Base-by-base conservation (phyloP, 768 basidiomycete genomes). In the Rhizopogon vesiculosus region DNA sequence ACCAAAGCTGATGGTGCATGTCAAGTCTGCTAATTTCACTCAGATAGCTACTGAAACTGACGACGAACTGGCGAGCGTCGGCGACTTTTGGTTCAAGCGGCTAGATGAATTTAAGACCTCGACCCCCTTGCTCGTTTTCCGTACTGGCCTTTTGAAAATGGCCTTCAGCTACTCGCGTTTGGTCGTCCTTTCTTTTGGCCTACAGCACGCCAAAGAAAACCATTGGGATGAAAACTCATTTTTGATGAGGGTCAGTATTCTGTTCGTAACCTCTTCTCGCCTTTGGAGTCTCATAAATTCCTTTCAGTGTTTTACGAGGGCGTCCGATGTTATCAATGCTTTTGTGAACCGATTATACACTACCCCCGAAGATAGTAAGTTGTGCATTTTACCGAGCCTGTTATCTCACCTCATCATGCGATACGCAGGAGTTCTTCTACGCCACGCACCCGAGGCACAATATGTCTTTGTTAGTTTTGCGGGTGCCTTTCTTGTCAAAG, bases 381-480 rank as follows among this genome's bases (percentile, higher is more conserved):
- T 7, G 33, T 51, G 39, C 42, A 53, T 38, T 38, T 16, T 10
- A 49, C 15, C 5, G 15, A 22, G 16, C 22, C 5, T 15, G 7
- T 13, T 25, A 51, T 40, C 13, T 31, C 29, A 9, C 59, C 50
- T 61, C 16, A 59, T 39, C 16, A 45, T 33, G 42, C 43, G 56
- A 19, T 67, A 25, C 25, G 25, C 25, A 84, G 83, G 75, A 46
- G 71, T 76, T 28, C 85, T 79, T 58, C 77, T 86, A 51, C 79
- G 85, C 3, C 86, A 89, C 64, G 90, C 88, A 0, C 89, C 90
- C 2, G 89, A 91, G 64, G 84, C 86, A 0, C 86, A 91, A 60
- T 85, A 83, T 57, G 84, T 92, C 9, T 90, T 92, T 61, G 78
- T 85, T 25, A 89, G 86, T 0, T 92, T 91, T 59, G 90, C 91